These are phyloP conservation scores for Aegilops bicornis DNA, from an alignment of 176 grass and related monocot genomes.

Conservation along the genomic window DNA sequence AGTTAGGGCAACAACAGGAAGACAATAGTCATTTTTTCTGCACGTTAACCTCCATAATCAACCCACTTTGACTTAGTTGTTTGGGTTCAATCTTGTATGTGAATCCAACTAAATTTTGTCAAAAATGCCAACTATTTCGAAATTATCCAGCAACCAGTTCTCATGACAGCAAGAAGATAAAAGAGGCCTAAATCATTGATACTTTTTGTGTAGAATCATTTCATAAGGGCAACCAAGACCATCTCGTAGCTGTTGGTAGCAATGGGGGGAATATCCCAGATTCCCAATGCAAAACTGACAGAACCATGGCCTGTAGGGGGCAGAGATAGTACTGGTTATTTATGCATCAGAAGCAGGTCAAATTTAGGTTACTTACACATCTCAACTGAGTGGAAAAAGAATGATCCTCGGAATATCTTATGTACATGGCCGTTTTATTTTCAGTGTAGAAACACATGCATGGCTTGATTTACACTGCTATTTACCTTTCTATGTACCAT, in stretches of 20 bases:
- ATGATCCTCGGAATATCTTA: neutral
- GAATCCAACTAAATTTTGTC: neutral
- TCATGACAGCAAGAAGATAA: neutral
- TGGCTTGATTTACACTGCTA: conserved; percentile 14
- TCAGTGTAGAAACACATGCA: neutral
- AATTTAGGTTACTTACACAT: neutral
- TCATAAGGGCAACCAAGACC: neutral
- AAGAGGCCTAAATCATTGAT: neutral
- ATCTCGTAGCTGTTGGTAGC: too few relatives aligned
- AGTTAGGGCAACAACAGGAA: too few relatives aligned
- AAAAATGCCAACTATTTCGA: neutral
- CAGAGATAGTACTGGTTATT: neutral
- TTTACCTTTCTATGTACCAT: neutral
- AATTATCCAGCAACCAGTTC: neutral
- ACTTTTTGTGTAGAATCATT: neutral
- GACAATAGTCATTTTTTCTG: too few relatives aligned
- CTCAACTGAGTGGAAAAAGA: neutral
- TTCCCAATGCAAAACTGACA: too few relatives aligned
- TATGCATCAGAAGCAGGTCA: neutral
- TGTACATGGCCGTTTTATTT: neutral
- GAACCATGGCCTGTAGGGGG: too few relatives aligned
- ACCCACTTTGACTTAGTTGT: neutral
- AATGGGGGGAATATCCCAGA: too few relatives aligned
- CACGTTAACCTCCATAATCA: too few relatives aligned
- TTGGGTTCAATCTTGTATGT: neutral